A percentile compares a stretch with the other conserved stretches of the same genome.
phyloP scores from a whole-genome alignment of 345 rosid species.

The Eucalyptus urophylla region DNA sequence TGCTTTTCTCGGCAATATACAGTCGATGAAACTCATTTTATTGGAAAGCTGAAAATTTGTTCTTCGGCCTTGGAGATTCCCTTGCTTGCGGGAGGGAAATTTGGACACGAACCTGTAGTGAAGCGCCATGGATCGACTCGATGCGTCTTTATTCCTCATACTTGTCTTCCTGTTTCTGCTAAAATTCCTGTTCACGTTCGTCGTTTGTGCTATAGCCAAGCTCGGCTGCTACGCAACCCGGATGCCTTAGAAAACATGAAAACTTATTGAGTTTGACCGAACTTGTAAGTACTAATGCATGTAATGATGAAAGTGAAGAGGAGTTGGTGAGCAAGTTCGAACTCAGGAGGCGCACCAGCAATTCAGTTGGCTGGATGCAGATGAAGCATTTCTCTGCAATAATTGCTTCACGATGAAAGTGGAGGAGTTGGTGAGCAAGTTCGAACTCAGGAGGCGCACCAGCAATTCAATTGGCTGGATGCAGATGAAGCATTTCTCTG shows the following conservation, averaged over 20 bases:
- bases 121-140: neutral
- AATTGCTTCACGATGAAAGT: neutral
- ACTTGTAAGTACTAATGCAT: neutral
- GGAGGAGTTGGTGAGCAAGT: neutral
- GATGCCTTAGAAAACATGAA: neutral
- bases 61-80: neutral
- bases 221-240: neutral
- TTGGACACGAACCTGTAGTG: neutral
- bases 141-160: neutral
- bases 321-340: neutral
- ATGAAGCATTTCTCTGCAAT: neutral
- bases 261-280: neutral
- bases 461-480: neutral
- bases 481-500: neutral
- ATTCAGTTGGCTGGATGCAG: neutral
- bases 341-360: neutral
- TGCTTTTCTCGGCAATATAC: neutral
- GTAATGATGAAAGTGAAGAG: neutral
- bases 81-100: neutral
- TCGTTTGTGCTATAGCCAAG: neutral
- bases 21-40: neutral
- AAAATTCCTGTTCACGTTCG: neutral
- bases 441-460: neutral
- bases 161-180: neutral
- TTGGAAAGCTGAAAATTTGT: neutral